Conservation (phyloP, 106 monocot genomes). For the Allium cepa region DNA sequence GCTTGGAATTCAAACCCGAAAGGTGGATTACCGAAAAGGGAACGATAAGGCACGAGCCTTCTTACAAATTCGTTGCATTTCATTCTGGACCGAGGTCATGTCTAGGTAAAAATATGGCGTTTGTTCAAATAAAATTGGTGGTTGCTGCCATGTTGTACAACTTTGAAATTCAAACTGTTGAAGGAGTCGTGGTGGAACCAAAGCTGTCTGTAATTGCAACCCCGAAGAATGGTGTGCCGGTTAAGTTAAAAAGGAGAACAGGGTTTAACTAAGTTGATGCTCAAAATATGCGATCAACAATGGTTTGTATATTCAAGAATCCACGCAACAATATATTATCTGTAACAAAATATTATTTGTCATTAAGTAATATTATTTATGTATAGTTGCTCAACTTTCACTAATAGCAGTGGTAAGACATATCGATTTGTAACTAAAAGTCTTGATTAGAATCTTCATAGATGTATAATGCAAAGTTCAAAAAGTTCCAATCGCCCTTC, state of each 20-base stretch:
- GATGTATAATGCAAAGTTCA: no score
- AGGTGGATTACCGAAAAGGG: constrained; percentile 48
- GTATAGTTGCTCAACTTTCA: no score
- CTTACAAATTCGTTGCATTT: constrained; percentile 67
- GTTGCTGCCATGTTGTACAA: constrained; percentile 42
- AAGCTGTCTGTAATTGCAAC: constrained; percentile 42
- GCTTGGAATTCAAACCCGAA: constrained; percentile 52
- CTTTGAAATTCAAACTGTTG: constrained; percentile 27
- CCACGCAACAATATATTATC: no score
- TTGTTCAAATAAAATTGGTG: constrained; percentile 36
- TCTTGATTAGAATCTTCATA: no score
- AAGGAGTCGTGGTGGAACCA: constrained; percentile 35
- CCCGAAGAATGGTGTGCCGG: constrained; percentile 51
- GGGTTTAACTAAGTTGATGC: not conserved
- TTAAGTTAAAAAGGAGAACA: constrained; percentile 34
- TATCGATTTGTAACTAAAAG: no score
- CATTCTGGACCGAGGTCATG: constrained; percentile 69
- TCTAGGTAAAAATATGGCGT: constrained; percentile 49
- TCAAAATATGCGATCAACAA: no score
- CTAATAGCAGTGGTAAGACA: no score
- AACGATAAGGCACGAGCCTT: constrained; percentile 39
- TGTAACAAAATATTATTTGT: no score
- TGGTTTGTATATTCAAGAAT: no score
- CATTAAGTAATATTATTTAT: no score
- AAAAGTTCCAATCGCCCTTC: no score